These are phyloP conservation scores for Colletotrichum sublineola DNA, from an alignment of 2,329 filamentous ascomycete species.

Conservation along the genomic window DNA sequence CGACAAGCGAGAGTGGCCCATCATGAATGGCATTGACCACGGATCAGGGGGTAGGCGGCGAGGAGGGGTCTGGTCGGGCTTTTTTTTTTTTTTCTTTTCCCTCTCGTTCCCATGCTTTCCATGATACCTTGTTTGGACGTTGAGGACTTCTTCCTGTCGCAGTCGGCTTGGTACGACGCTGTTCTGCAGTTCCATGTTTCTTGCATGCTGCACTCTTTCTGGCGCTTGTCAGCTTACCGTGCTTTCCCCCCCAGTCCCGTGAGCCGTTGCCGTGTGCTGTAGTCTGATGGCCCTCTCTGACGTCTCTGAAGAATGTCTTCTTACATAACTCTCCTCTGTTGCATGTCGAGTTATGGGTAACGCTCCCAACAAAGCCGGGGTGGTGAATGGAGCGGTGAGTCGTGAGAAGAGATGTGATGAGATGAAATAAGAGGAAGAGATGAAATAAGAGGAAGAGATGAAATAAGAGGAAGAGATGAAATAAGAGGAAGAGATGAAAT, in stretches of 20 bases:
- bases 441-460: too few relatives aligned
- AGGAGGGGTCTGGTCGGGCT: neutral
- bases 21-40: neutral
- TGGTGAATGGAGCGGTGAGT: slow-evolving; percentile 33
- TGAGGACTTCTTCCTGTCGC: neutral
- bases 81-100: neutral
- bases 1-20: slow-evolving; percentile 22
- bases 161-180: slow-evolving; percentile 11
- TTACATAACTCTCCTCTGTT: slow-evolving; percentile 29
- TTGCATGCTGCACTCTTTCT: neutral
- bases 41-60: neutral
- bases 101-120: neutral
- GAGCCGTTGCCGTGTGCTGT: neutral
- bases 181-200: slow-evolving; percentile 5
- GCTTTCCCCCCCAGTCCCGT: neutral
- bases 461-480: too few relatives aligned
- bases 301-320: slow-evolving; percentile 1
- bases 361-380: slow-evolving; percentile 29
- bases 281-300: slow-evolving; percentile 16
- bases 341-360: slow-evolving; percentile 26
- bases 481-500: slow-evolving; percentile 31
- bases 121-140: slow-evolving; percentile 10
- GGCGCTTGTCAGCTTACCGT: neutral
- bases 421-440: slow-evolving; percentile 25
- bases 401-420: slow-evolving; percentile 20